A percentile compares a stretch with the other conserved stretches of the same genome.
Evolutionary conservation across 2,329 filamentous ascomycete genomes (phyloP).

Genomic region (Ambrosiella xylebori): DNA sequence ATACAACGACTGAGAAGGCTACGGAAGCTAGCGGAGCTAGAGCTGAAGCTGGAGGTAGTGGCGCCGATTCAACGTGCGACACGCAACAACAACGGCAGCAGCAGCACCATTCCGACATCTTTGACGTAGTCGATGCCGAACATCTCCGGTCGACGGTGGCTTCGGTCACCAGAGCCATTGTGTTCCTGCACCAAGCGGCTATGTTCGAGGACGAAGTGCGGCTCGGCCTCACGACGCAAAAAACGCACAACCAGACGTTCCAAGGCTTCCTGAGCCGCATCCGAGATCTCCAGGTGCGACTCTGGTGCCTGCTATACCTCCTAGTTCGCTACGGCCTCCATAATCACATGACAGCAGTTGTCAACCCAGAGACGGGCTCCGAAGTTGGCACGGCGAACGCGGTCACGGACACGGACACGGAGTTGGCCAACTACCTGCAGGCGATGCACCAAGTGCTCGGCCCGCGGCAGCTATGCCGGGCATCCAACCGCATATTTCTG

Average conservation of each 20-base stretch:
- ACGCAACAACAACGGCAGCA: not conserved
- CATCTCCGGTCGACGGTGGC: constrained; percentile 59
- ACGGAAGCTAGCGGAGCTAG: not conserved
- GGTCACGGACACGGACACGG: constrained; percentile 38
- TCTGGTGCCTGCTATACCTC: constrained; percentile 76
- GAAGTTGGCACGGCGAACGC: constrained; percentile 18
- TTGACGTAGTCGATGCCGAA: constrained; percentile 69
- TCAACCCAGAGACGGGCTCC: not conserved
- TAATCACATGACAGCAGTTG: constrained; percentile 25
- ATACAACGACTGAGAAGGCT: constrained; percentile 15
- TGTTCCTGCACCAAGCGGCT: constrained; percentile 61
- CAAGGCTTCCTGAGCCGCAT: constrained; percentile 45
- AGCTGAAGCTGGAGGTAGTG: not conserved
- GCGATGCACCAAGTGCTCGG: constrained; percentile 73
- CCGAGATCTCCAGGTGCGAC: constrained; percentile 70
- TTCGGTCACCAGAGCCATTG: constrained; percentile 53
- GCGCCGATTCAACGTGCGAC: constrained; percentile 17
- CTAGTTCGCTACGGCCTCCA: constrained; percentile 49
- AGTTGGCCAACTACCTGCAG: constrained; percentile 62
- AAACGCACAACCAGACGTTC: constrained; percentile 38
- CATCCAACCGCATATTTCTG: constrained; percentile 71
- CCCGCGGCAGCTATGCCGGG: constrained; percentile 68
- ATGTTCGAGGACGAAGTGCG: constrained; percentile 76
- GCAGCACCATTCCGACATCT: constrained; percentile 20
- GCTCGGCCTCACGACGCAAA: constrained; percentile 50